These are phyloP conservation scores for Phaeophleospora eucalypticola DNA, from an alignment of 2,329 filamentous ascomycete genomes.

Conservation along the genomic window DNA sequence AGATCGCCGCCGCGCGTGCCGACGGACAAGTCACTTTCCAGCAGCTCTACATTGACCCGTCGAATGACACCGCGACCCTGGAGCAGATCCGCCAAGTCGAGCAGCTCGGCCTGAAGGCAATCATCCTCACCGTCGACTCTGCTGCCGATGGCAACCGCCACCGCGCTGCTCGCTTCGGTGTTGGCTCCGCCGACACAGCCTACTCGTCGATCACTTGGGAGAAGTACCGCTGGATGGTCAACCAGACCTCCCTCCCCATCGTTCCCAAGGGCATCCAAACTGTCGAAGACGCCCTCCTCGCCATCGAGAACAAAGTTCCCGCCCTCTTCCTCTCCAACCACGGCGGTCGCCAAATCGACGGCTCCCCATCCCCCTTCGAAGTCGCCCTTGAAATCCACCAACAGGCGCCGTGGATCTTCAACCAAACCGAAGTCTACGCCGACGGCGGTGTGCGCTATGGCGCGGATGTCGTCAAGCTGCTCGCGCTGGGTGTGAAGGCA, in stretches of 20 bases:
- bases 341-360: constrained; percentile 50
- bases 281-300: constrained; percentile 38
- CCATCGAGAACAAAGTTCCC: constrained; percentile 38
- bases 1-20: constrained; percentile 30
- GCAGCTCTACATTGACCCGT: constrained; percentile 36
- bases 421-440: constrained; percentile 37
- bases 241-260: constrained; percentile 37
- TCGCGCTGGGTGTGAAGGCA: constrained; percentile 39
- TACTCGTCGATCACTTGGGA: constrained; percentile 79
- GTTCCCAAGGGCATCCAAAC: constrained; percentile 41
- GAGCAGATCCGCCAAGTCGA: constrained; percentile 38
- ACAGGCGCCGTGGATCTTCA: constrained; percentile 37
- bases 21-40: constrained; percentile 37
- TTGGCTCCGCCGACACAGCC: constrained; percentile 44
- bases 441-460: constrained; percentile 41
- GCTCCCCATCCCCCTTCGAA: constrained; percentile 63
- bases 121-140: constrained; percentile 48
- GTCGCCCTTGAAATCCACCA: constrained; percentile 73
- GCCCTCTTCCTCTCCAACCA: constrained; percentile 53
- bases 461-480: constrained; percentile 36
- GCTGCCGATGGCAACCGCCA: constrained; percentile 18
- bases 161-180: constrained; percentile 65
- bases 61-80: constrained; percentile 28
- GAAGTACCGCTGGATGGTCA: constrained; percentile 39
- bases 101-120: constrained; percentile 35